A percentile compares a stretch with the other conserved stretches of the same genome.
Evolutionary conservation across 495 filamentous ascomycete species (phyloP).

Genomic region (Xylaria scruposa): DNA sequence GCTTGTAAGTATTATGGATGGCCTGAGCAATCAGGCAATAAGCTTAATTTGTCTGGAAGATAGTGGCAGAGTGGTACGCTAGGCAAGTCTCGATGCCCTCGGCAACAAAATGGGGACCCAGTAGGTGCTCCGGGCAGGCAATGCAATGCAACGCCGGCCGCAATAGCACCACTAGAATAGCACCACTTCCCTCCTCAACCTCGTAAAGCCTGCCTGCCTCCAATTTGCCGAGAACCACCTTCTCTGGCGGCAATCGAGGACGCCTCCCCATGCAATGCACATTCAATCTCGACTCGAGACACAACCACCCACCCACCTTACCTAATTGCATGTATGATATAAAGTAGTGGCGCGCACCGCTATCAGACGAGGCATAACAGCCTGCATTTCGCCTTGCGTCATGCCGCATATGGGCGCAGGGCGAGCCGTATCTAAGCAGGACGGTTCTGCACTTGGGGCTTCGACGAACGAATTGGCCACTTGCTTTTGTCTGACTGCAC

Average conservation of each 20-base stretch:
- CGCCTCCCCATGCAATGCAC: slow-evolving; percentile 9
- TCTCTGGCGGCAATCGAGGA: slow-evolving; percentile 17
- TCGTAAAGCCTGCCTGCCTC: not conserved
- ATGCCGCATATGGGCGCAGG: not conserved
- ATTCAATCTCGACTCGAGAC: not conserved
- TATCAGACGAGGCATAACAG: not conserved
- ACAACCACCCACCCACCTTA: not conserved
- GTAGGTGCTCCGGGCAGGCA: slow-evolving; percentile 21
- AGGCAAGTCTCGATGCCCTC: slow-evolving; percentile 13
- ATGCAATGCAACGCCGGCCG: slow-evolving; percentile 25
- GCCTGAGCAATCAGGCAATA: not conserved
- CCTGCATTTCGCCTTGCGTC: not conserved
- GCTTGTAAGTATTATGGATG: not conserved
- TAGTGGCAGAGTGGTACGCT: not conserved
- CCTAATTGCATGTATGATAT: slow-evolving; percentile 3
- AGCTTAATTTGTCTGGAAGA: slow-evolving; percentile 10
- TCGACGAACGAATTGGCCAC: not conserved
- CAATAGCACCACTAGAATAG: slow-evolving; percentile 3
- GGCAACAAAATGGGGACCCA: slow-evolving; percentile 12
- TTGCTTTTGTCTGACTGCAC: slow-evolving; percentile 11
- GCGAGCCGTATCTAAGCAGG: not conserved
- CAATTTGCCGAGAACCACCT: slow-evolving; percentile 5
- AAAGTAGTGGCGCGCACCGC: not conserved
- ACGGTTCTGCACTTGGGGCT: not conserved
- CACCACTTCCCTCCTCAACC: not conserved